phyloP scores from a whole-genome alignment of 495 filamentous ascomycete genomes.

The Neurospora sp. region DNA sequence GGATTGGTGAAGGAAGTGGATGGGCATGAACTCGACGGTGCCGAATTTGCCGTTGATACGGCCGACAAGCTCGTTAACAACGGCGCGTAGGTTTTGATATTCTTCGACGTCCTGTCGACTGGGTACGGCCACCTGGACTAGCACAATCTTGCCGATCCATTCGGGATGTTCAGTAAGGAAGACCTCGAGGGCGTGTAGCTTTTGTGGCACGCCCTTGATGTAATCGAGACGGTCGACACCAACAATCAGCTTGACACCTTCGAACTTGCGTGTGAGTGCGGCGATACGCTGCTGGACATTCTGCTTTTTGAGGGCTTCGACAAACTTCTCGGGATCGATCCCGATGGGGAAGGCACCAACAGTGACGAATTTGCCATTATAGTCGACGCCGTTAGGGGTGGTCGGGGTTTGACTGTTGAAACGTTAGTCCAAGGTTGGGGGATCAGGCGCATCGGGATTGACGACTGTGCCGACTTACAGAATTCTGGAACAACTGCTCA shows the following conservation, averaged over 20 bases:
- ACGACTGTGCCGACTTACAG: slow-evolving; percentile 41
- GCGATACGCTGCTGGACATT: slow-evolving; percentile 72
- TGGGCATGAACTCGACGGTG: slow-evolving; percentile 85
- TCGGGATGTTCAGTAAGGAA: slow-evolving; percentile 90
- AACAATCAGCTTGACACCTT: slow-evolving; percentile 80
- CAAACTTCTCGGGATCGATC: slow-evolving; percentile 93
- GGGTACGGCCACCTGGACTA: slow-evolving; percentile 90
- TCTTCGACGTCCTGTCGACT: slow-evolving; percentile 90
- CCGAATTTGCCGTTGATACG: slow-evolving; percentile 90
- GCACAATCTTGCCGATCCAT: slow-evolving; percentile 79
- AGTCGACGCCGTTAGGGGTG: slow-evolving; percentile 76
- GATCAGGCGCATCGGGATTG: neutral
- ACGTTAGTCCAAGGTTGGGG: neutral
- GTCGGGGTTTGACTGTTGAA: slow-evolving; percentile 56
- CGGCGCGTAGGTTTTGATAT: slow-evolving; percentile 82
- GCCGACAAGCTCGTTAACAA: slow-evolving; percentile 85
- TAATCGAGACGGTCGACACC: slow-evolving; percentile 91
- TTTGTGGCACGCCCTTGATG: slow-evolving; percentile 94
- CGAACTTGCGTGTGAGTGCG: slow-evolving; percentile 67
- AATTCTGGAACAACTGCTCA: slow-evolving; percentile 74
- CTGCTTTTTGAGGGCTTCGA: slow-evolving; percentile 70
- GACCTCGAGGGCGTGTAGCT: slow-evolving; percentile 80
- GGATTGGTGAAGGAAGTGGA: slow-evolving; percentile 89
- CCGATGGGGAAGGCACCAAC: slow-evolving; percentile 86
- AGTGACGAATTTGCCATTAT: slow-evolving; percentile 59